Conservation (phyloP, 768 basidiomycete genomes). For the Gloeophyllum trabeum region DNA sequence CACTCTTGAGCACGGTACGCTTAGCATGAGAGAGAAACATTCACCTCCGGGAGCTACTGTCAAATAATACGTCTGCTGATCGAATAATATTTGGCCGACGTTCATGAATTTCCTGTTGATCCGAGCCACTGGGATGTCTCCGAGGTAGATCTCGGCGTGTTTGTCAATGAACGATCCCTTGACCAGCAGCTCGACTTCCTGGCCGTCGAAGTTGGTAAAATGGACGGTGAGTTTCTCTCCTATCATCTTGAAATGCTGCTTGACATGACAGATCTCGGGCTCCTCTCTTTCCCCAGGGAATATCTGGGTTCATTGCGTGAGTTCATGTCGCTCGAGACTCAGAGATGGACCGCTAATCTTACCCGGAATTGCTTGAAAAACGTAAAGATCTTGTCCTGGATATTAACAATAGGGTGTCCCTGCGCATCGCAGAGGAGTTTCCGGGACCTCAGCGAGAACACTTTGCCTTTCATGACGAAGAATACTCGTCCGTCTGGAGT, state of each 20-base stretch:
- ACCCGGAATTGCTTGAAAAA: no score
- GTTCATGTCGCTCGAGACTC: no score
- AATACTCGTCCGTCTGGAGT: not conserved
- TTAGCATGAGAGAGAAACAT: not conserved
- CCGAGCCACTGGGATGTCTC: not conserved
- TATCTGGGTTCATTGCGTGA: no score
- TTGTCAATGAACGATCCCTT: not conserved
- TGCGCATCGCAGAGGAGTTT: no score
- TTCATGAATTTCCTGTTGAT: not conserved
- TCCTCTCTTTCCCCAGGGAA: no score
- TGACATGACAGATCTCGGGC: no score
- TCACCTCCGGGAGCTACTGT: conserved; percentile 1
- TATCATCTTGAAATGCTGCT: no score
- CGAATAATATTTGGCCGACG: not conserved
- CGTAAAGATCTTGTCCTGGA: no score
- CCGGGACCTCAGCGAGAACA: no score
- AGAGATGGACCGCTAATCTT: no score
- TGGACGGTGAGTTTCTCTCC: not conserved
- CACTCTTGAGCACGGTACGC: not conserved
- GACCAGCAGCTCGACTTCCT: not conserved
- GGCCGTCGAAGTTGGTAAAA: not conserved
- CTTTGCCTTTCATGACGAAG: not conserved
- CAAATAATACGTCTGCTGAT: not conserved
- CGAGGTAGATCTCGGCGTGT: not conserved
- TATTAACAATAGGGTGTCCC: no score